phyloP scores from a whole-genome alignment of 2,329 filamentous ascomycete species.

The Fusarium tanahbumbuense region DNA sequence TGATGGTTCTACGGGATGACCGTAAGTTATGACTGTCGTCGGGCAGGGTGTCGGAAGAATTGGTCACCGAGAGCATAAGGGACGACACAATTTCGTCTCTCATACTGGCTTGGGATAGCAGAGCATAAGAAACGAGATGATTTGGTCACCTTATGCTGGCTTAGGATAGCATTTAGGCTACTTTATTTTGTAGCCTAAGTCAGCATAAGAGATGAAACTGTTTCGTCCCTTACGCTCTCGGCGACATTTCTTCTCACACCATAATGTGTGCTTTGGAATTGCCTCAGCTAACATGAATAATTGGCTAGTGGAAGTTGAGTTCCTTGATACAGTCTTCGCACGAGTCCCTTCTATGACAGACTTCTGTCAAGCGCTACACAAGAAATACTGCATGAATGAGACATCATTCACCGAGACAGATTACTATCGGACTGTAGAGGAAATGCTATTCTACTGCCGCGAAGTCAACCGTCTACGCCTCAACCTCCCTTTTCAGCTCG shows the following conservation, averaged over 20 bases:
- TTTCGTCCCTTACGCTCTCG: too few relatives aligned
- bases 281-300: constrained; percentile 24
- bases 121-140: too few relatives aligned
- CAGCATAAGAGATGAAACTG: too few relatives aligned
- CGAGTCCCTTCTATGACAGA: constrained; percentile 59
- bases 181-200: too few relatives aligned
- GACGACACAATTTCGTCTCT: too few relatives aligned
- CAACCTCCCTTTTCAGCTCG: constrained; percentile 64
- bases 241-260: too few relatives aligned
- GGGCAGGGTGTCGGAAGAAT: too few relatives aligned
- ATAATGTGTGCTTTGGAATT: background rate
- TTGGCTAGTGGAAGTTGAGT: constrained; percentile 60
- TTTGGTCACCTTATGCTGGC: too few relatives aligned
- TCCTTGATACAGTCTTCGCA: constrained; percentile 59
- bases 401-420: constrained; percentile 62
- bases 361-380: constrained; percentile 58
- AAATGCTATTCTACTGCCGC: constrained; percentile 58
- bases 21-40: constrained; percentile 49
- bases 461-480: constrained; percentile 60
- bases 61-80: too few relatives aligned
- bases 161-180: too few relatives aligned
- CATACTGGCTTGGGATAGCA: too few relatives aligned
- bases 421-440: constrained; percentile 56
- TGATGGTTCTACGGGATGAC: constrained; percentile 65
- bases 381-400: constrained; percentile 61